Evolutionary conservation across 1,139 yeast species (phyloP), one percentile per base, ranked within the genome.

Genomic region (Meyerozyma athensensis): DNA sequence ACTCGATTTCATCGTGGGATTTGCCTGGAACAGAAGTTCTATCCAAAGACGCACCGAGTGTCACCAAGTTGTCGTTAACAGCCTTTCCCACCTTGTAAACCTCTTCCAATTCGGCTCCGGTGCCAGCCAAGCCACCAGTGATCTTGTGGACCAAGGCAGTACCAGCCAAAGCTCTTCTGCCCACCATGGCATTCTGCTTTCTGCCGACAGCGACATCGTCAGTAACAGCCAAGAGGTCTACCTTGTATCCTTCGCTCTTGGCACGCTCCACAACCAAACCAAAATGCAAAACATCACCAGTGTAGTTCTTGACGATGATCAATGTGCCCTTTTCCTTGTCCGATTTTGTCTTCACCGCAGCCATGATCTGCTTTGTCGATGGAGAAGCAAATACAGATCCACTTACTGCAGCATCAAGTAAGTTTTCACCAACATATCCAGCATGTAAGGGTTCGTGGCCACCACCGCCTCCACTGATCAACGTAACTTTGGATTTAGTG

Each of bases 371-470:
- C 51, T 81, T 84, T 2, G 96, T 86, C 5, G 94, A 81, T 2
- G 97, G 97, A 16, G 95, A 86, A 0, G 97, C 96, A 65, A 90
- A 90, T 14, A 86, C 73, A 32, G 84, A 78, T 23, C 97, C 97
- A 38, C 87, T 79, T 7, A 89, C 96, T 2, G 96, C 97, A 26
- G 84, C 95, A 51, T 85, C 87, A 32, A 90, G 61, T 52, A 84
- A 65, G 37, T 92, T 92, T 19, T 75, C 71, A 5, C 97, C 97
- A 10, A 90, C 92, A 55, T 79, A 89, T 0, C 96, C 97, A 4
- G 86, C 92, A 54, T 89, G 96, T 7, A 90, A 71, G 21, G 97
- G 97, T 60, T 90, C 97, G 56, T 90, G 97, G 26, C 97, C 97
- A 7, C 92, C 81, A 21, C 97, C 97, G 39, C 97, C 97, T 40